Percentiles rank a stretch among this genome's conserved stretches.
phyloP scores from a whole-genome alignment of 1,284 basidiomycete species.

The Ceratobasidium sp. region DNA sequence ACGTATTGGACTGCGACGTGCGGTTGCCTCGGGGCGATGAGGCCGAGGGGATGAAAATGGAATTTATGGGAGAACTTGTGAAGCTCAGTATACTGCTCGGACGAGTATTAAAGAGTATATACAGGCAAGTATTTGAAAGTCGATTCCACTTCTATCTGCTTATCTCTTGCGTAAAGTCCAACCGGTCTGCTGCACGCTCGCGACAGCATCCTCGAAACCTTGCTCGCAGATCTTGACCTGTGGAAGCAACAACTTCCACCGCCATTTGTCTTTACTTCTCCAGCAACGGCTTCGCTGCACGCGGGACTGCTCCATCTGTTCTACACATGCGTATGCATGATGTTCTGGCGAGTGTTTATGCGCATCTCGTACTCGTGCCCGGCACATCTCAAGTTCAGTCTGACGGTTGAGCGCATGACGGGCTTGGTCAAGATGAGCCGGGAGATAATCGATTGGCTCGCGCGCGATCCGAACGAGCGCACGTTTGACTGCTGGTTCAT shows the following conservation, averaged over 20 bases:
- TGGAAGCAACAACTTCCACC: constrained; percentile 82
- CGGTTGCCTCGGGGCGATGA: constrained; percentile 82
- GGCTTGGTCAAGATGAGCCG: constrained; percentile 74
- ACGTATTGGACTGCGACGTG: constrained; percentile 92
- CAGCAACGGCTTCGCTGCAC: constrained; percentile 57
- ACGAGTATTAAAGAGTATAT: constrained; percentile 88
- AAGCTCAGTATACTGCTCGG: constrained; percentile 88
- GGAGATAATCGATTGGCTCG: constrained; percentile 89
- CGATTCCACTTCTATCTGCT: not conserved
- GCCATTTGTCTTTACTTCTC: constrained; percentile 74
- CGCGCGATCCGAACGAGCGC: constrained; percentile 67
- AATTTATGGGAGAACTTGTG: constrained; percentile 84
- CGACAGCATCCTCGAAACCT: constrained; percentile 73
- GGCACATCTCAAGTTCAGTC: constrained; percentile 80
- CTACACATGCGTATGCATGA: constrained; percentile 86
- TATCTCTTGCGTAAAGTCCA: constrained; percentile 60
- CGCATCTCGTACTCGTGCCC: constrained; percentile 89
- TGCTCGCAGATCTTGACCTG: constrained; percentile 76
- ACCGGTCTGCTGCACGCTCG: constrained; percentile 83
- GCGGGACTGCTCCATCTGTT: constrained; percentile 86
- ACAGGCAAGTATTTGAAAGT: constrained; percentile 63
- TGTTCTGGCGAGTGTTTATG: constrained; percentile 95
- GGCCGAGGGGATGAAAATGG: constrained; percentile 48
- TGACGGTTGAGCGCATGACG: constrained; percentile 83
- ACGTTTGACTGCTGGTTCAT: constrained; percentile 88